Evolutionary conservation across 345 rosid species (phyloP).

Genomic region (Lepidium aucheri): DNA sequence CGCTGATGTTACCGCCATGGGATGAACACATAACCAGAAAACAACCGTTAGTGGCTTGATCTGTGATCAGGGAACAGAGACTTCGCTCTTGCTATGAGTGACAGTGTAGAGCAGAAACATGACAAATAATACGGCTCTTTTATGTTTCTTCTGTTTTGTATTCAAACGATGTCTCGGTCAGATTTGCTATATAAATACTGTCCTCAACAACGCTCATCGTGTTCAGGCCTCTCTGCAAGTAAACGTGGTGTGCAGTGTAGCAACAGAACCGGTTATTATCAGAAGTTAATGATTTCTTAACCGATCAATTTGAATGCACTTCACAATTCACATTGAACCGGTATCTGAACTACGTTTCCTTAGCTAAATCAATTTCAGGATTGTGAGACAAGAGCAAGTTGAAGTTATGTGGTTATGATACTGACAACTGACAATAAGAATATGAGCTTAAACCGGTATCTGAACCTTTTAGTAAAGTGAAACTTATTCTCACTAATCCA

Average conservation of each 20-base stretch:
- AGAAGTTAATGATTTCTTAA: neutral
- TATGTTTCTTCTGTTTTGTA: neutral
- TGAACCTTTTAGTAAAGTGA: too few relatives aligned
- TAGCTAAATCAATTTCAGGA: too few relatives aligned
- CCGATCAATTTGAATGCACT: neutral
- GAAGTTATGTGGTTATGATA: too few relatives aligned
- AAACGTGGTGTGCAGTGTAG: neutral
- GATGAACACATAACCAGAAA: neutral
- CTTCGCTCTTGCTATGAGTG: neutral
- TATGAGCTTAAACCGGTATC: too few relatives aligned
- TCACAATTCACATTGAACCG: neutral
- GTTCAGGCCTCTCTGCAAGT: neutral
- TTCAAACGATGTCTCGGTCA: neutral
- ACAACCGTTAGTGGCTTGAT: slow-evolving; percentile 4
- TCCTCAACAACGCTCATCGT: neutral
- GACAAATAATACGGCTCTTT: neutral
- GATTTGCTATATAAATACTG: neutral
- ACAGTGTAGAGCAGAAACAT: neutral
- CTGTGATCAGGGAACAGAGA: neutral
- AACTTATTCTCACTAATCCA: too few relatives aligned
- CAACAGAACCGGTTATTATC: neutral
- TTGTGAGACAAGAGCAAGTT: neutral
- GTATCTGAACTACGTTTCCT: neutral
- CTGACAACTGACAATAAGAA: too few relatives aligned
- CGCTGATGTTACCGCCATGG: slow-evolving; percentile 6